These are phyloP conservation scores for Trichophyton simii DNA, from an alignment of 2,329 filamentous ascomycete species.

Conservation along the genomic window DNA sequence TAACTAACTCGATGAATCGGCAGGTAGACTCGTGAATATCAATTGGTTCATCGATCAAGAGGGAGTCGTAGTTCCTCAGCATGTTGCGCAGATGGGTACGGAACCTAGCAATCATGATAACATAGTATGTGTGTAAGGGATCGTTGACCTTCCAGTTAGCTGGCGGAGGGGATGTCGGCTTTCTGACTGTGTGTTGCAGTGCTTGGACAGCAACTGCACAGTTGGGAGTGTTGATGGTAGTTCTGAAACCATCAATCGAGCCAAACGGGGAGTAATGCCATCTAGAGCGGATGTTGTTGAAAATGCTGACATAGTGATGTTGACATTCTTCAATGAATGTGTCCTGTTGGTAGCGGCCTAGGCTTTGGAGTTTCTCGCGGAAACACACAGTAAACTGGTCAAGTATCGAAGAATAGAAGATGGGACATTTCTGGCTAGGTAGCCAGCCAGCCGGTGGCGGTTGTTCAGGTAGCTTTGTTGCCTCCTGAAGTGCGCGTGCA, in stretches of 20 bases:
- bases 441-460: slow-evolving; percentile 13
- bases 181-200: slow-evolving; percentile 6
- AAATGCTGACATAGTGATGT: slow-evolving; percentile 12
- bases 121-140: slow-evolving; percentile 12
- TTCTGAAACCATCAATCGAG: slow-evolving; percentile 9
- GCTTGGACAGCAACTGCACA: slow-evolving; percentile 7
- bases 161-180: slow-evolving; percentile 10
- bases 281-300: slow-evolving; percentile 14
- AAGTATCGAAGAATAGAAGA: slow-evolving; percentile 12
- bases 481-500: slow-evolving; percentile 13
- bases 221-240: slow-evolving; percentile 10
- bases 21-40: slow-evolving; percentile 5
- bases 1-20: slow-evolving; percentile 10
- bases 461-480: slow-evolving; percentile 11
- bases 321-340: slow-evolving; percentile 11
- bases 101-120: slow-evolving; percentile 13
- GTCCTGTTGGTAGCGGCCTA: slow-evolving; percentile 3
- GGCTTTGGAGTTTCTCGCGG: slow-evolving; percentile 3
- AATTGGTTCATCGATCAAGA: background rate
- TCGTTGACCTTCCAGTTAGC: slow-evolving; percentile 11
- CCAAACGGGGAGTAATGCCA: slow-evolving; percentile 11
- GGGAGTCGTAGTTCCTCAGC: background rate
- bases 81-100: slow-evolving; percentile 7
- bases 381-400: slow-evolving; percentile 10
- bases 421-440: slow-evolving; percentile 9